Conservation (phyloP, 179 eudicot genomes). For the Vitellaria paradoxa region DNA sequence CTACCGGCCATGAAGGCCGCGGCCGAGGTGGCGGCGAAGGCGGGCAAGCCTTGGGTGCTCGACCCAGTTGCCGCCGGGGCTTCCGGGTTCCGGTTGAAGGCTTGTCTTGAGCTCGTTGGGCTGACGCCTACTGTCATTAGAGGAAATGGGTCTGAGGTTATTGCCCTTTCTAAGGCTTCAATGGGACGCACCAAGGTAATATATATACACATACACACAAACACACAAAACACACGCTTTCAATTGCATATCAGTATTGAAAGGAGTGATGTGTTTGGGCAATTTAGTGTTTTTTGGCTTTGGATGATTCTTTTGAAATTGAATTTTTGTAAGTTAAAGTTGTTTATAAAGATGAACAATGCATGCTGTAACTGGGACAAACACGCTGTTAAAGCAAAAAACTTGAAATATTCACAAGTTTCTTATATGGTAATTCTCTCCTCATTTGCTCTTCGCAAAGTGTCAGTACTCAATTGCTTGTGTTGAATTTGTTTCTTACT, state of each 20-base stretch:
- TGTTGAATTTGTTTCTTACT: background rate
- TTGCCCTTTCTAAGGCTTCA: constrained; percentile 61
- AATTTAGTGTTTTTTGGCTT: background rate
- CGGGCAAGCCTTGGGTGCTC: constrained; percentile 73
- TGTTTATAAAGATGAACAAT: too few relatives aligned
- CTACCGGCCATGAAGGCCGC: constrained; percentile 80
- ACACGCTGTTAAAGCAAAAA: background rate
- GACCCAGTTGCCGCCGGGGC: constrained; percentile 92
- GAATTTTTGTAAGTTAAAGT: too few relatives aligned
- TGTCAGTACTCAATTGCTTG: background rate
- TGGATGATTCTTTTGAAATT: background rate
- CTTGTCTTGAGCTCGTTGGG: constrained; percentile 69
- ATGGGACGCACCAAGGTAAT: constrained; percentile 51
- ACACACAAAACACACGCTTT: background rate
- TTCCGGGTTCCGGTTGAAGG: constrained; percentile 62
- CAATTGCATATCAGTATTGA: background rate
- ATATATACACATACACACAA: too few relatives aligned
- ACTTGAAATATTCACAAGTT: background rate
- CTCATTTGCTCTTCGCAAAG: background rate
- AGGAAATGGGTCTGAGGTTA: constrained; percentile 88
- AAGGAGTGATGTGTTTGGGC: background rate
- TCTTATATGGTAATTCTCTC: background rate
- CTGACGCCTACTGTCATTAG: constrained; percentile 72
- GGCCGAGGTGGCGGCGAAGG: constrained; percentile 38
- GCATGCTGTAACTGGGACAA: background rate